Conservation (phyloP, 192 early-diverging fungal species). For the Chytriomyces confervae region DNA sequence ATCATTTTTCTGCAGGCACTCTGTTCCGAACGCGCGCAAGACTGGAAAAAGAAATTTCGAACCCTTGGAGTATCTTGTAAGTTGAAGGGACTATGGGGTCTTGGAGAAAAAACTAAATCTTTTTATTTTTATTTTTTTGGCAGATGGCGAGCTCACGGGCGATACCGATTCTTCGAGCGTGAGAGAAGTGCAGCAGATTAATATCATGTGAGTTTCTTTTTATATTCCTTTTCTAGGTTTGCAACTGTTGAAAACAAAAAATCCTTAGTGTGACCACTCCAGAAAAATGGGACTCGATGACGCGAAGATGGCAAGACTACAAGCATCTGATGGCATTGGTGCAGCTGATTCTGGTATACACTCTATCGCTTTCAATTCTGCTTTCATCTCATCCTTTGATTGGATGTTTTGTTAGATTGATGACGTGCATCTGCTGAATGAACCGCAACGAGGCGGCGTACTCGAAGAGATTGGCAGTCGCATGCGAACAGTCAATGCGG, state of each 20-base stretch:
- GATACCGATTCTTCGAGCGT: slow-evolving; percentile 57
- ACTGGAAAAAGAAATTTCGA: slow-evolving; percentile 68
- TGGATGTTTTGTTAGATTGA: slow-evolving; percentile 57
- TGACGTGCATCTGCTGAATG: slow-evolving; percentile 77
- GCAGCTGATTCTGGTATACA: slow-evolving; percentile 46
- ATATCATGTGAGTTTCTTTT: slow-evolving; percentile 47
- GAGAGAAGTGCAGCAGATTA: slow-evolving; percentile 51
- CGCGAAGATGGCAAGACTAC: slow-evolving; percentile 55
- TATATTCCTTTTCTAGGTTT: background rate
- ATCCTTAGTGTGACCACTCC: slow-evolving; percentile 69
- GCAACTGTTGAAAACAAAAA: background rate
- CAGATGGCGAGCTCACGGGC: slow-evolving; percentile 70
- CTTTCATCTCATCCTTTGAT: slow-evolving; percentile 17
- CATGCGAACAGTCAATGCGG: slow-evolving; percentile 47
- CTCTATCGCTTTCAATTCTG: background rate
- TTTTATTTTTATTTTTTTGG: background rate
- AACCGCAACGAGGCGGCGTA: slow-evolving; percentile 65
- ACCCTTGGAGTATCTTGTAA: slow-evolving; percentile 52
- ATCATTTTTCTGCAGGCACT: slow-evolving; percentile 50
- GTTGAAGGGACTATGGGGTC: background rate
- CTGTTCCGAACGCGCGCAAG: slow-evolving; percentile 62
- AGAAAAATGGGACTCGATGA: slow-evolving; percentile 80
- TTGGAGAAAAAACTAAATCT: background rate
- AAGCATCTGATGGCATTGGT: slow-evolving; percentile 38
- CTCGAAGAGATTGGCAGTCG: slow-evolving; percentile 72